A percentile compares a stretch with the other conserved stretches of the same genome.
phyloP scores from a whole-genome alignment of 345 rosid genomes.

The Kernera saxatilis region DNA sequence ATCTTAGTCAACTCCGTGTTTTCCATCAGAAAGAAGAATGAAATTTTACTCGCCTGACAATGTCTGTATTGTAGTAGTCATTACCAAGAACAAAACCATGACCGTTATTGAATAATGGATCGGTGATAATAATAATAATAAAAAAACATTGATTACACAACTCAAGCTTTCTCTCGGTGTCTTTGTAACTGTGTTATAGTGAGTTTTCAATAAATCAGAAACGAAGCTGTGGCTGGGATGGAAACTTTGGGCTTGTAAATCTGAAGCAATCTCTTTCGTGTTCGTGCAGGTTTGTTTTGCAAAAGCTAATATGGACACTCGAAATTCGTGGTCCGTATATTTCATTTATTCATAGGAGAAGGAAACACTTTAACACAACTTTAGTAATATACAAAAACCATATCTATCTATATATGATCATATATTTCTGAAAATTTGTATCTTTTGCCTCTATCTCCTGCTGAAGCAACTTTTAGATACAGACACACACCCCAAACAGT shows the following conservation, averaged over 20 bases:
- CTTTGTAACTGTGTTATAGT: slow-evolving; percentile 16
- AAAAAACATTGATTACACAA: slow-evolving; percentile 13
- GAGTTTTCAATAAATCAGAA: slow-evolving; percentile 18
- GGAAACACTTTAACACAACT: slow-evolving; percentile 21
- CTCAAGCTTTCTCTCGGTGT: background rate
- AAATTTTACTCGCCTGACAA: slow-evolving; percentile 16
- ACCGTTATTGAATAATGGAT: slow-evolving; percentile 26
- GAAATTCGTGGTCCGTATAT: slow-evolving; percentile 59
- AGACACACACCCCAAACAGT: background rate
- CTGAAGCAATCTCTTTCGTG: slow-evolving; percentile 88
- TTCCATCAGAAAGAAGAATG: slow-evolving; percentile 75
- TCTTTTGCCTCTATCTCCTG: slow-evolving; percentile 1
- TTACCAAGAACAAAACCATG: slow-evolving; percentile 19
- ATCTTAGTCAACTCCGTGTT: slow-evolving; percentile 91
- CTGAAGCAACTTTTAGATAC: slow-evolving; percentile 10
- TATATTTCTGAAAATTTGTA: slow-evolving; percentile 8
- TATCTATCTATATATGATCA: background rate
- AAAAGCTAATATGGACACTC: slow-evolving; percentile 74
- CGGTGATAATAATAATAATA: slow-evolving; percentile 9
- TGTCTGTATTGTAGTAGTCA: slow-evolving; percentile 30
- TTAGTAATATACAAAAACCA: slow-evolving; percentile 9
- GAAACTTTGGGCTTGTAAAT: slow-evolving; percentile 41
- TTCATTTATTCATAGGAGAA: slow-evolving; percentile 37
- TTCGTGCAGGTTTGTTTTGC: slow-evolving; percentile 95
- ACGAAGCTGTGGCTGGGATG: slow-evolving; percentile 29